Evolutionary conservation across 768 basidiomycete genomes (phyloP).

Genomic region (Myochromella boudieri): DNA sequence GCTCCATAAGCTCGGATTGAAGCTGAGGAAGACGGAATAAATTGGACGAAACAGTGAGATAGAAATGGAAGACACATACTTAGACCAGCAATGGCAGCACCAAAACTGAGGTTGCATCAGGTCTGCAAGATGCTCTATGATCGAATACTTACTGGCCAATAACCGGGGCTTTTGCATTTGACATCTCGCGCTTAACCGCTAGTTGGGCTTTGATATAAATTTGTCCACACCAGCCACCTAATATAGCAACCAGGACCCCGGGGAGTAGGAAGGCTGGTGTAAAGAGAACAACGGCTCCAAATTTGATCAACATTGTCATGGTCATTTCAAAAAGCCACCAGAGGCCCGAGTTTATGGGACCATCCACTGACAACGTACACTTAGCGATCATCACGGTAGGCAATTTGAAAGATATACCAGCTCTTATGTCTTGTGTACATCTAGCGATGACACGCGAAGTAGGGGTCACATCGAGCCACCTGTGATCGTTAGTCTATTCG

Average conservation of each 20-base stretch:
- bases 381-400: neutral
- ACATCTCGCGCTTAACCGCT: slow-evolving; percentile 48
- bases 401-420: slow-evolving; percentile 22
- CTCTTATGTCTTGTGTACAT: slow-evolving; percentile 65
- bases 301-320: slow-evolving; percentile 38
- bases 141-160: slow-evolving; percentile 40
- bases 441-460: slow-evolving; percentile 58
- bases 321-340: slow-evolving; percentile 27
- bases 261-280: slow-evolving; percentile 49
- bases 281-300: slow-evolving; percentile 42
- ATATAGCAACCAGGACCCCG: slow-evolving; percentile 36
- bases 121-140: no score
- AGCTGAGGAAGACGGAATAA: slow-evolving; percentile 23
- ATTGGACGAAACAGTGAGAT: neutral
- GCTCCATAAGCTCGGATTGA: slow-evolving; percentile 70
- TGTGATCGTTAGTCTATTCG: slow-evolving; percentile 14
- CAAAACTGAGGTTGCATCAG: no score
- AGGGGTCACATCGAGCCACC: slow-evolving; percentile 51
- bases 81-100: slow-evolving; percentile 59
- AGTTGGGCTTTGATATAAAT: slow-evolving; percentile 47
- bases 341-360: slow-evolving; percentile 28
- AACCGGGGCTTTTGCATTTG: slow-evolving; percentile 35
- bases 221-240: slow-evolving; percentile 45
- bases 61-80: slow-evolving; percentile 26
- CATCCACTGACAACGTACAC: slow-evolving; percentile 49